phyloP scores from a whole-genome alignment of 2,329 filamentous ascomycete species.

The Metarhizium robertsii region DNA sequence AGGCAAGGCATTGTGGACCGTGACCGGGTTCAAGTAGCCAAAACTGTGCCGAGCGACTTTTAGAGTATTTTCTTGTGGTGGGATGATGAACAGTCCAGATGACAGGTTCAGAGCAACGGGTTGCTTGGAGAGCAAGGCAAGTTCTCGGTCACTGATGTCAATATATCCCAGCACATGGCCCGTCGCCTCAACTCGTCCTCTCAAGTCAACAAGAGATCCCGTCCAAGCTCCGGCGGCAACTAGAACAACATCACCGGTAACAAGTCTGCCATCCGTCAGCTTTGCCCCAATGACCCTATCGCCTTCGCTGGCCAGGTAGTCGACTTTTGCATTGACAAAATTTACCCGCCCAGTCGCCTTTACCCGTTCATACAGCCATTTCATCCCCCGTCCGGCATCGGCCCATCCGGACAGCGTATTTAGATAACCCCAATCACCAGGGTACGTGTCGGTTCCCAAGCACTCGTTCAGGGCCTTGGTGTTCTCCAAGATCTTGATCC shows the following conservation, averaged over 20 bases:
- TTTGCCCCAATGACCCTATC: conserved; percentile 44
- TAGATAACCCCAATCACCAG: conserved; percentile 61
- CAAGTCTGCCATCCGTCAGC: conserved; percentile 23
- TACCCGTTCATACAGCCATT: conserved; percentile 48
- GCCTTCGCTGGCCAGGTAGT: conserved; percentile 29
- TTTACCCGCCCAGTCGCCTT: conserved; percentile 44
- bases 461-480: conserved; percentile 32
- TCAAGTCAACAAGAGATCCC: conserved; percentile 64
- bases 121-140: conserved; percentile 50
- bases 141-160: conserved; percentile 61
- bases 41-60: conserved; percentile 63
- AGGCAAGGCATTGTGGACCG: conserved; percentile 24
- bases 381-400: conserved; percentile 63
- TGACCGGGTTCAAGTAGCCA: conserved; percentile 51
- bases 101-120: conserved; percentile 67
- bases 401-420: conserved; percentile 74
- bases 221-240: conserved; percentile 87
- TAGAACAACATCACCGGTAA: conserved; percentile 61
- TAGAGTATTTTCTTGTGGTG: conserved; percentile 51
- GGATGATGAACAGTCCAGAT: conserved; percentile 66
- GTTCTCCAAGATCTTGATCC: conserved; percentile 35
- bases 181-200: conserved; percentile 67
- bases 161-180: conserved; percentile 77
- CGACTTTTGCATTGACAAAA: conserved; percentile 43
- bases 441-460: conserved; percentile 38